Base-by-base conservation (phyloP, 2,329 filamentous ascomycete genomes). In the Sporothrix inflata region DNA sequence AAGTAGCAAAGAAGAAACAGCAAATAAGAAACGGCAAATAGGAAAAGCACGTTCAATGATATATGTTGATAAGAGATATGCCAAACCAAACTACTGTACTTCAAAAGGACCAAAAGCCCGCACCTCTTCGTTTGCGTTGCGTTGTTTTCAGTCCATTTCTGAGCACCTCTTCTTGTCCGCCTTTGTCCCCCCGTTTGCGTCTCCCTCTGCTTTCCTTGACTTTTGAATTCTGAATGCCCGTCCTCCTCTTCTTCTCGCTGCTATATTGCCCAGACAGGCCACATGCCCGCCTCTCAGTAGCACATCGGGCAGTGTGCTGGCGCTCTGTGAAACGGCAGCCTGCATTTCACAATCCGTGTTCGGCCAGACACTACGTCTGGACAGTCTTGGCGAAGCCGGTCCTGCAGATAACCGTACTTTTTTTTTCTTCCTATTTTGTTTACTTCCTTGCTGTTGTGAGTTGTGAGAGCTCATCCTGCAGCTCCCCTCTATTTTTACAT, bases 11-110 rank as follows among this genome's bases (percentile, higher is more conserved):
- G 9, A 21, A 24, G 49, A 47, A 24, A 19, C 21, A 42, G 40
- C n/a, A 66, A 47, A 66, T 66, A 47, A 8, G 21, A 40, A 4
- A 30, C 27, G 19, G 47, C 61, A 24, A 47, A 27, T 42, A 34
- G 14, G 5, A 49, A 66, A n/a, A 12, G 27, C 1, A n/a, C 27
- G 42, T 11, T 12, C 47, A 53, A 19, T 12, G 2, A 24, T 16
- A 69, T 42, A 12, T 24, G 30, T 55, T 55, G 66, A 69, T 57
- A 69, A 69, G 47, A 55, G 49, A 57, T 24, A 45, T 40, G n/a
- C 30, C 66, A 69, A 53, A 53, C 47, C n/a, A 42, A 57, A 42
- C 66, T 19, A 27, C 66, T 11, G 49, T 19, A 27, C 66, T 11
- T 12, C 34, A 19, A 16, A 40, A 49, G 45, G 4, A 34, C 27